Conservation (phyloP, 306 rosid species). For the Sophora flavescens region DNA sequence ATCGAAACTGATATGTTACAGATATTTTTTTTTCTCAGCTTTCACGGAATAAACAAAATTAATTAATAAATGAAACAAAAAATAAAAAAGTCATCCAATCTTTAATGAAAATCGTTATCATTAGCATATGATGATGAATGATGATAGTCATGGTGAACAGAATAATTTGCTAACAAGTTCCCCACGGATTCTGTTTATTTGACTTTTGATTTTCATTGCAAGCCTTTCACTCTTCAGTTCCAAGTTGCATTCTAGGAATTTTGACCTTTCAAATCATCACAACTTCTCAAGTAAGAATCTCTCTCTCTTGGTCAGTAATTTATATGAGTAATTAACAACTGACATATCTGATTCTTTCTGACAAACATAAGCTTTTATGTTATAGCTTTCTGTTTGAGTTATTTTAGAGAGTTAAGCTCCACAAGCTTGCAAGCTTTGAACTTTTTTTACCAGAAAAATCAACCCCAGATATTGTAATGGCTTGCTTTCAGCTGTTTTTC, state of each 20-base stretch:
- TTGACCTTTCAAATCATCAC: slow-evolving; percentile 37
- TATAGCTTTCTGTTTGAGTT: slow-evolving; percentile 23
- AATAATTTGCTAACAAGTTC: slow-evolving; percentile 35
- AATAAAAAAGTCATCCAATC: background rate
- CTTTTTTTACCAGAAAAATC: slow-evolving; percentile 4
- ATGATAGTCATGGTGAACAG: background rate
- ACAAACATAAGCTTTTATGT: background rate
- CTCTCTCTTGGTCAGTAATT: slow-evolving; percentile 15
- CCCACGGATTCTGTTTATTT: slow-evolving; percentile 50
- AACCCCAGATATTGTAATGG: slow-evolving; percentile 6
- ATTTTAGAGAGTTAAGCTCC: slow-evolving; percentile 30
- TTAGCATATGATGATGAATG: slow-evolving; percentile 1
- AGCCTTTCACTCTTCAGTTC: slow-evolving; percentile 20
- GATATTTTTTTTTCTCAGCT: slow-evolving; percentile 36
- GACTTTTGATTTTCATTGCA: slow-evolving; percentile 41
- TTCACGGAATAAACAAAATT: background rate
- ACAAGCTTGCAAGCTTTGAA: slow-evolving; percentile 6
- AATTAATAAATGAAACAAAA: background rate
- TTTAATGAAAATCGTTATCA: slow-evolving; percentile 24
- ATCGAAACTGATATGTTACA: background rate
- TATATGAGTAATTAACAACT: slow-evolving; percentile 1
- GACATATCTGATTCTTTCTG: slow-evolving; percentile 13
- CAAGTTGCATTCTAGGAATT: background rate
- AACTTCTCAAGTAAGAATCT: slow-evolving; percentile 41
- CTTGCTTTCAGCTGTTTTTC: slow-evolving; percentile 33